Base-by-base conservation (phyloP, 495 filamentous ascomycete species). In the Lophiostoma macrostomum region DNA sequence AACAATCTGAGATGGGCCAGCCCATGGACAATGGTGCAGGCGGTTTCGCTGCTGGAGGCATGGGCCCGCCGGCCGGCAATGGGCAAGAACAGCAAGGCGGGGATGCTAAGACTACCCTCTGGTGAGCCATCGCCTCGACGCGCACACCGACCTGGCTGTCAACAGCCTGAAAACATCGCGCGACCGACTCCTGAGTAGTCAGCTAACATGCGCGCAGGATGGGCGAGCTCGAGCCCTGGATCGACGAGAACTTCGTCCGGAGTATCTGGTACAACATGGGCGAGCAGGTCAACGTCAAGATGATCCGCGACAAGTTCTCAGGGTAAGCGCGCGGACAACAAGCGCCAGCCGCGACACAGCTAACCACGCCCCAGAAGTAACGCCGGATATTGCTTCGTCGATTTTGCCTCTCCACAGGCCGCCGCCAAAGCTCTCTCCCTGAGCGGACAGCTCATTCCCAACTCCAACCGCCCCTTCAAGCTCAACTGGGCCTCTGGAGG, bases 241-340 rank as follows among this genome's bases (percentile, higher is more conserved):
- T 99, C 70, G 93, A 99, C 68, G 93, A 99, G 73, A 94, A 87
- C 68, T 99, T 97, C 72, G 87, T 99, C 61, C 90, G 94, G 68
- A 91, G 84, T 58, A 79, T 97, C 18, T 97, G 89, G 84, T 87
- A 83, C 69, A 84, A 85, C 63, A 83, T 96, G 76, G 88, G 83
- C 49, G 91, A 97, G 74, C 79, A 80, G 56, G 93, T 99, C 63
- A 96, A 96, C 64, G 93, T 99, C 38, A 99, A 99, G 80, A 95
- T 99, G 82, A 99, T 99, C 64, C 90, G 93, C 53, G 93, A 99
- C 75, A 95, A 96, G 71, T 96, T 95, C 69, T 97, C 93, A 71
- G 93, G 93, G 91, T 96, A 85, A 69, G 88, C 69, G 19, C 12
- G 28, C 36, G n/a, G 65, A 54, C 44, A n/a, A 24, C 25, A 44